Conservation (phyloP, 2,329 filamentous ascomycete genomes). For the Penicillium sp. region DNA sequence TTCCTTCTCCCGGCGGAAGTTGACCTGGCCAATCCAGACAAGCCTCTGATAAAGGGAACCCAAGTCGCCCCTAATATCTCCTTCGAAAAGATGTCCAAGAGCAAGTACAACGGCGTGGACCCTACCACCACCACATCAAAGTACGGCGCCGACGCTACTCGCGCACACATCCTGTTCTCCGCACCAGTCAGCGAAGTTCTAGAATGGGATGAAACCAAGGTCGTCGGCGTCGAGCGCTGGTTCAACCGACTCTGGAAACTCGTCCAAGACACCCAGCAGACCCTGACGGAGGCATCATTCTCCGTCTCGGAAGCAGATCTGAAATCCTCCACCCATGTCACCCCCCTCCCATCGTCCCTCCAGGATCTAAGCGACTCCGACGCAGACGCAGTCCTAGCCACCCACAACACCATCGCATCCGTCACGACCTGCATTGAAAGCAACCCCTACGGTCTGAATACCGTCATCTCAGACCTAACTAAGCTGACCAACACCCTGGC, state of each 20-base stretch:
- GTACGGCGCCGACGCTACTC: slow-evolving; percentile 78
- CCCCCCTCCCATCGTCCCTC: slow-evolving; percentile 28
- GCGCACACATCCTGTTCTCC: slow-evolving; percentile 85
- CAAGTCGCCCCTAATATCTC: slow-evolving; percentile 60
- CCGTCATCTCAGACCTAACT: slow-evolving; percentile 78
- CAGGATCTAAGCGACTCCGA: slow-evolving; percentile 36
- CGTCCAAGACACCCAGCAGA: slow-evolving; percentile 41
- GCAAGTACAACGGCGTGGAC: slow-evolving; percentile 88
- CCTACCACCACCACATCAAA: slow-evolving; percentile 68
- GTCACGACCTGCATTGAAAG: slow-evolving; percentile 67
- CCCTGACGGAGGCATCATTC: slow-evolving; percentile 23
- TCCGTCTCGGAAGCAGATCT: slow-evolving; percentile 22
- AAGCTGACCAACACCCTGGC: slow-evolving; percentile 69
- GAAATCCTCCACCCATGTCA: slow-evolving; percentile 19
- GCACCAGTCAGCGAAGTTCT: slow-evolving; percentile 79
- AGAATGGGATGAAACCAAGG: slow-evolving; percentile 83
- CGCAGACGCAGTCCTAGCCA: slow-evolving; percentile 58
- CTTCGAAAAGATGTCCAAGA: slow-evolving; percentile 94
- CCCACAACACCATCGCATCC: slow-evolving; percentile 65
- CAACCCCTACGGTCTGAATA: slow-evolving; percentile 76
- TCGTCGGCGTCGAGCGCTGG: slow-evolving; percentile 79
- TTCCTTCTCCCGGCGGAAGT: slow-evolving; percentile 77
- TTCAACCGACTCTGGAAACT: slow-evolving; percentile 65
- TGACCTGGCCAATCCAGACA: slow-evolving; percentile 56
- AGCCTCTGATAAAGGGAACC: slow-evolving; percentile 62